These are phyloP conservation scores for Maudiozyma barnettii DNA, from an alignment of 805 yeast genomes.

Conservation along the genomic window DNA sequence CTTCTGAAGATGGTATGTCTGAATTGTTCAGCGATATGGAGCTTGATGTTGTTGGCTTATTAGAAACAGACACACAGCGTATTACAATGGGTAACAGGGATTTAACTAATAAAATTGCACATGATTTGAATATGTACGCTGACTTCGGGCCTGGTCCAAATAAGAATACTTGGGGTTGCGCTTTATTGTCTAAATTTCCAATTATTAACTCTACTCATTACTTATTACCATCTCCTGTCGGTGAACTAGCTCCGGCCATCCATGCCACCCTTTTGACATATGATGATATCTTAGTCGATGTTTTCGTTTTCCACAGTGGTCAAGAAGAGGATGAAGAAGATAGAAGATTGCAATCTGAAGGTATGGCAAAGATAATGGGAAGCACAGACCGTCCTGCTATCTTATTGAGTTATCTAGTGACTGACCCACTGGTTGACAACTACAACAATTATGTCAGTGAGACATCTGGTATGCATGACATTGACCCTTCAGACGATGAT, in stretches of 20 bases:
- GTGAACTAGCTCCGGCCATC: conserved; percentile 96
- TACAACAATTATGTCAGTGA: conserved; percentile 86
- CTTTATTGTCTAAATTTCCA: conserved; percentile 87
- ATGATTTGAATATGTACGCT: conserved; percentile 86
- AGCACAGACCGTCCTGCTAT: conserved; percentile 74
- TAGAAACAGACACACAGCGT: conserved; percentile 91
- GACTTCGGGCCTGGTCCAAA: conserved; percentile 98
- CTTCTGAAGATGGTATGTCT: conserved; percentile 82
- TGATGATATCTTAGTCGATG: conserved; percentile 69
- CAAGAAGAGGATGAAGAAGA: conserved; percentile 97
- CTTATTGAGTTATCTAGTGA: conserved; percentile 81
- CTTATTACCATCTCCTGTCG: conserved; percentile 90
- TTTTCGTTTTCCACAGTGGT: conserved; percentile 95
- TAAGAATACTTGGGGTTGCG: conserved; percentile 97
- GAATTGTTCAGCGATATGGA: conserved; percentile 77
- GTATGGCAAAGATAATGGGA: conserved; percentile 72
- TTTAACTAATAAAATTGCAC: conserved; percentile 81
- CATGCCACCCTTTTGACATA: conserved; percentile 91
- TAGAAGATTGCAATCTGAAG: conserved; percentile 74
- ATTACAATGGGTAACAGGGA: conserved; percentile 94
- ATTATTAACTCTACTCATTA: conserved; percentile 85
- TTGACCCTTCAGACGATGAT: conserved; percentile 89
- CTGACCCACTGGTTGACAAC: conserved; percentile 79
- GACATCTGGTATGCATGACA: conserved; percentile 79
- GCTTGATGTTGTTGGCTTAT: conserved; percentile 79